A percentile compares a stretch with the other conserved stretches of the same genome.
These are phyloP conservation scores for Shiraia sp. DNA, from an alignment of 2,329 filamentous ascomycete genomes.

Conservation along the genomic window DNA sequence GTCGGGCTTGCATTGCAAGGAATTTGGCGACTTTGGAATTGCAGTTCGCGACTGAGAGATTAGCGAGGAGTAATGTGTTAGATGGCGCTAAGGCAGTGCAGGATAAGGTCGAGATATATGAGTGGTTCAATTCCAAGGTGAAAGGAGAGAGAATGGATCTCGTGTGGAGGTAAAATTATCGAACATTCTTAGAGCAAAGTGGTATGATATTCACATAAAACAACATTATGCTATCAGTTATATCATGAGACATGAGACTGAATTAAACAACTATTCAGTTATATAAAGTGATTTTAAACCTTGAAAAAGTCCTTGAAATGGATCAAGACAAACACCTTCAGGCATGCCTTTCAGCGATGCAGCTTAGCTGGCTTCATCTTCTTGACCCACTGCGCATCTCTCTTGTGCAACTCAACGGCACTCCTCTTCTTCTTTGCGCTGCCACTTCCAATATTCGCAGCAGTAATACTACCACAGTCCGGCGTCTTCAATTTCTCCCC, in stretches of 20 bases:
- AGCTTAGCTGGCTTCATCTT: constrained; percentile 22
- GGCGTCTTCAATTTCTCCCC: constrained; percentile 59
- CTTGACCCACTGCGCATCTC: constrained; percentile 40
- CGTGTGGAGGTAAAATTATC: constrained; percentile 12
- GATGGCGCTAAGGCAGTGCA: constrained; percentile 48
- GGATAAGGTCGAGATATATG: constrained; percentile 53
- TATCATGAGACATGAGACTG: too few relatives aligned
- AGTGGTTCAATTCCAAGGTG: constrained; percentile 62
- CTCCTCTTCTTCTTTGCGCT: constrained; percentile 31
- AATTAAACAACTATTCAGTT: too few relatives aligned
- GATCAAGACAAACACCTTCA: too few relatives aligned
- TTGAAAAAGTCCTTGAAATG: too few relatives aligned
- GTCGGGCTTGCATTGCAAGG: constrained; percentile 36
- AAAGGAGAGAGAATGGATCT: constrained; percentile 54
- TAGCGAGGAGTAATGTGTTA: constrained; percentile 51
- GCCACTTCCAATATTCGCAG: constrained; percentile 21
- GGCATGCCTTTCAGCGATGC: neutral
- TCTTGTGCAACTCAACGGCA: constrained; percentile 32
- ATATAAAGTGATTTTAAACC: too few relatives aligned
- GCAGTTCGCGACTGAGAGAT: constrained; percentile 40
- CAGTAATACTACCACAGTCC: constrained; percentile 46
- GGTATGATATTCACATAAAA: too few relatives aligned
- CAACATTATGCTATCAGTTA: too few relatives aligned
- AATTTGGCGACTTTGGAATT: constrained; percentile 37
- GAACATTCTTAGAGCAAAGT: neutral